phyloP scores from a whole-genome alignment of 176 grass and related monocot species.

The Cenchrus purpureus region DNA sequence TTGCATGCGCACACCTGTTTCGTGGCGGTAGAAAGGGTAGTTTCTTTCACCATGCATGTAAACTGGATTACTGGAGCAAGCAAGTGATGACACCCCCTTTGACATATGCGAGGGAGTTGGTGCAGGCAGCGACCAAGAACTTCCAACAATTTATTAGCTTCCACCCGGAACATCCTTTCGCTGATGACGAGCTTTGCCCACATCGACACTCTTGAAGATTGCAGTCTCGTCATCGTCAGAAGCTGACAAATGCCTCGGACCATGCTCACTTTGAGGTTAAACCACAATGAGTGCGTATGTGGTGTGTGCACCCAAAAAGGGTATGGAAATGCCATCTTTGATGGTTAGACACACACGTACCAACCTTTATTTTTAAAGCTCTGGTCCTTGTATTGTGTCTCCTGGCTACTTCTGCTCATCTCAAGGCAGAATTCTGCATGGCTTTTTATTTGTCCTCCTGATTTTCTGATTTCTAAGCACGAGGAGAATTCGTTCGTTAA shows the following conservation, averaged over 20 bases:
- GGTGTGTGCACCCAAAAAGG: slow-evolving; percentile 27
- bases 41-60: slow-evolving; percentile 31
- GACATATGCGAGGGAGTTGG: slow-evolving; percentile 56
- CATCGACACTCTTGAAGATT: slow-evolving; percentile 40
- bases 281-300: slow-evolving; percentile 15
- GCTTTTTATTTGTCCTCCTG: neutral
- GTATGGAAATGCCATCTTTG: slow-evolving; percentile 28
- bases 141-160: slow-evolving; percentile 37
- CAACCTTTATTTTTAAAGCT: slow-evolving; percentile 49
- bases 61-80: slow-evolving; percentile 19
- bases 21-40: slow-evolving; percentile 29
- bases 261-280: slow-evolving; percentile 60
- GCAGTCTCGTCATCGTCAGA: slow-evolving; percentile 39
- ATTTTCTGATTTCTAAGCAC: neutral
- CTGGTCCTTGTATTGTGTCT: slow-evolving; percentile 7
- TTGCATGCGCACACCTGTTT: slow-evolving; percentile 17
- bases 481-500: neutral
- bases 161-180: slow-evolving; percentile 39
- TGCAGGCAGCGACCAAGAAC: slow-evolving; percentile 67
- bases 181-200: slow-evolving; percentile 53
- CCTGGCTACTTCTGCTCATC: slow-evolving; percentile 11
- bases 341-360: slow-evolving; percentile 46
- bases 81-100: slow-evolving; percentile 51
- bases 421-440: neutral
- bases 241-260: slow-evolving; percentile 42